These are phyloP conservation scores for Linum lewisii DNA, from an alignment of 345 rosid species.

Conservation along the genomic window DNA sequence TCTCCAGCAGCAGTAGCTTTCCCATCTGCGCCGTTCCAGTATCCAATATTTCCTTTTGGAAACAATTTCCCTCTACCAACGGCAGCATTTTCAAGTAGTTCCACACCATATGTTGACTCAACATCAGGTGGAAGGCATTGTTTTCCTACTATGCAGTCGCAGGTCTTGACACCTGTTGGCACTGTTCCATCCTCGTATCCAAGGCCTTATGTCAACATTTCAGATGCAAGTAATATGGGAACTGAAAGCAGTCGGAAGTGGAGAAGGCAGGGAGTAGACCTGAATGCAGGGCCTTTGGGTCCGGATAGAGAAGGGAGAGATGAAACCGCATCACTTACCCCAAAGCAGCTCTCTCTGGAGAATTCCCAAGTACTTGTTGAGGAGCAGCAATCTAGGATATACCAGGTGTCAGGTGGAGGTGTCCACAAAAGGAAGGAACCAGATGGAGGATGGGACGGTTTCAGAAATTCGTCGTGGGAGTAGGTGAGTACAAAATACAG, in stretches of 20 bases:
- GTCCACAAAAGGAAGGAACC: constrained; percentile 74
- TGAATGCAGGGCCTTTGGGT: constrained; percentile 76
- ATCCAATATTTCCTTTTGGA: constrained; percentile 54
- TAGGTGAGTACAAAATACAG: constrained; percentile 21
- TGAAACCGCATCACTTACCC: constrained; percentile 34
- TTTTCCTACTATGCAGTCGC: constrained; percentile 58
- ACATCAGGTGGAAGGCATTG: constrained; percentile 51
- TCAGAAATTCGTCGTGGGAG: constrained; percentile 73
- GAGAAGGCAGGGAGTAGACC: constrained; percentile 63
- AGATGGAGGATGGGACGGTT: constrained; percentile 88
- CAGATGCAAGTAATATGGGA: constrained; percentile 39
- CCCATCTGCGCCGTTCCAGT: constrained; percentile 57
- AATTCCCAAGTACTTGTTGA: constrained; percentile 35
- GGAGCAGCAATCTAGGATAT: constrained; percentile 70
- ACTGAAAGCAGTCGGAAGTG: constrained; percentile 49
- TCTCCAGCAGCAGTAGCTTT: constrained; percentile 75
- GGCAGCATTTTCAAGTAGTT: constrained; percentile 51
- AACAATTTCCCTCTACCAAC: constrained; percentile 51
- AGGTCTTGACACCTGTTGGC: constrained; percentile 46
- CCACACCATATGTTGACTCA: constrained; percentile 62
- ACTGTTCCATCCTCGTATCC: constrained; percentile 45
- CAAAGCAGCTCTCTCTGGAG: constrained; percentile 44
- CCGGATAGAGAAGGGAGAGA: constrained; percentile 60
- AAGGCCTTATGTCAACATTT: constrained; percentile 50
- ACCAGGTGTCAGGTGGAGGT: constrained; percentile 48